phyloP scores from a whole-genome alignment of 768 basidiomycete species.

The Tricholoma sp. region DNA sequence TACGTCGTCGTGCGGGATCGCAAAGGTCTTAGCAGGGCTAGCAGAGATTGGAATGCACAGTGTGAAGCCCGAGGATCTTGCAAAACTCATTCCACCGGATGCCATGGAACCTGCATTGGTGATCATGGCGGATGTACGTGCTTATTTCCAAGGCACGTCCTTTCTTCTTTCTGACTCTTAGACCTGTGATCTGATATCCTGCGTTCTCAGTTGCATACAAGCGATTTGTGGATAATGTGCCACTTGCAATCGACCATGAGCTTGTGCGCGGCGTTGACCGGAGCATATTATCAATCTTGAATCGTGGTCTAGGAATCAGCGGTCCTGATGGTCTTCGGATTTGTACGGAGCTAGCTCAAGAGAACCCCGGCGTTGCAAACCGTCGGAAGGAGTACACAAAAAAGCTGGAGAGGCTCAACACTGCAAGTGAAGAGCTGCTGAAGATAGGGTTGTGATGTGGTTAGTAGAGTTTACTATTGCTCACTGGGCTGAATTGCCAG shows the following conservation, averaged over 20 bases:
- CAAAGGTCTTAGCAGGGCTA: conserved; percentile 30
- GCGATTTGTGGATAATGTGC: conserved; percentile 52
- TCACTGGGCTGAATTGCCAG: too few relatives aligned
- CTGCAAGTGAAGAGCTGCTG: conserved; percentile 36
- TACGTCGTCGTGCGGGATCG: not conserved
- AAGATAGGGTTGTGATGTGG: not conserved
- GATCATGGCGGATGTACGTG: conserved; percentile 70
- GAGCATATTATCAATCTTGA: conserved; percentile 40
- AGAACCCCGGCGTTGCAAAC: conserved; percentile 37
- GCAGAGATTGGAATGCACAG: conserved; percentile 33
- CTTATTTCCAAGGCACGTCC: conserved; percentile 65
- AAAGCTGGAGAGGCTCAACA: conserved; percentile 44
- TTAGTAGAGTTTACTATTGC: not conserved
- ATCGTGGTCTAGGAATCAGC: conserved; percentile 46
- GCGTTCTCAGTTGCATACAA: conserved; percentile 48
- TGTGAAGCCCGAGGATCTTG: conserved; percentile 36
- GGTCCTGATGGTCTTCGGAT: conserved; percentile 39
- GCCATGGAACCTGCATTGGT: conserved; percentile 48
- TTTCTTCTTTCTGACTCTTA: not conserved
- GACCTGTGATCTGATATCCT: not conserved
- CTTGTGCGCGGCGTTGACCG: conserved; percentile 49
- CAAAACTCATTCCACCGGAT: conserved; percentile 46
- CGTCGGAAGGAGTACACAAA: conserved; percentile 44
- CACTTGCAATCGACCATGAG: conserved; percentile 50
- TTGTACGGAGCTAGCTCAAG: conserved; percentile 48